Conservation (phyloP, 768 basidiomycete species). For the Auricularia sp. region DNA sequence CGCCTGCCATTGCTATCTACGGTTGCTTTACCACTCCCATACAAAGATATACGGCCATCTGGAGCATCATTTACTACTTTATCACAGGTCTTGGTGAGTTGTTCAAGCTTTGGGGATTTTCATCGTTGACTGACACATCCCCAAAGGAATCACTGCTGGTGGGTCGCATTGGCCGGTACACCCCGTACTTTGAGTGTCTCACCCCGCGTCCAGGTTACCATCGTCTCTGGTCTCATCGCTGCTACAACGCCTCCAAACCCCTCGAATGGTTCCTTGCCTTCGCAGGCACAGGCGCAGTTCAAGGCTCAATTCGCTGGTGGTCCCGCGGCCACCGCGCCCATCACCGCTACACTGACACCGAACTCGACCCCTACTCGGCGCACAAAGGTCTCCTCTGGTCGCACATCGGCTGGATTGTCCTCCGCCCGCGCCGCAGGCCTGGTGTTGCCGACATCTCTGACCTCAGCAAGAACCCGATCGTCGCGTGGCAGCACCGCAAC, state of each 20-base stretch:
- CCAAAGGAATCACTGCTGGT: conserved; percentile 59
- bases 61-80: conserved; percentile 58
- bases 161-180: not conserved
- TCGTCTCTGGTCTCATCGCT: conserved; percentile 91
- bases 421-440: conserved; percentile 82
- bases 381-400: conserved; percentile 81
- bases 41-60: conserved; percentile 66
- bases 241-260: conserved; percentile 83
- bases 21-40: conserved; percentile 58
- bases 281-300: conserved; percentile 83
- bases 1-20: conserved; percentile 54
- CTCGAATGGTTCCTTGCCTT: conserved; percentile 79
- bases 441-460: conserved; percentile 88
- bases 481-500: conserved; percentile 80
- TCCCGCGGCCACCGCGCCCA: conserved; percentile 94
- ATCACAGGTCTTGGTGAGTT: conserved; percentile 70
- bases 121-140: not conserved
- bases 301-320: conserved; percentile 99
- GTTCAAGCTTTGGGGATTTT: too few species aligned
- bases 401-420: conserved; percentile 86
- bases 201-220: conserved; percentile 51
- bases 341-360: conserved; percentile 94
- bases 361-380: conserved; percentile 91
- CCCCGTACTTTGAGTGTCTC: not conserved
- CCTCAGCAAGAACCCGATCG: conserved; percentile 64